These are phyloP conservation scores for Lunularia cruciata DNA, from an alignment of 225 moss, liverwort and hornwort species.

Conservation along the genomic window DNA sequence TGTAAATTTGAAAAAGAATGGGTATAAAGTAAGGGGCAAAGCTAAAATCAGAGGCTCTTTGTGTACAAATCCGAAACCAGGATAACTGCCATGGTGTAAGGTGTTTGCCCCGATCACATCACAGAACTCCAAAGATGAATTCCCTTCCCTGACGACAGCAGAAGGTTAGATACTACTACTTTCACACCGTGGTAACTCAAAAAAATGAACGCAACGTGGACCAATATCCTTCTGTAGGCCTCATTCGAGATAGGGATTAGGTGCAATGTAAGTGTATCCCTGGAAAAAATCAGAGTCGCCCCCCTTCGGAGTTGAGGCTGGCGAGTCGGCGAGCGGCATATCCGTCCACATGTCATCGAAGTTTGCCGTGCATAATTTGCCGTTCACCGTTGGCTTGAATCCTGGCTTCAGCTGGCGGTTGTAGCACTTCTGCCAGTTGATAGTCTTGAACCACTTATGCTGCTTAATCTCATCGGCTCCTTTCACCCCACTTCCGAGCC, in stretches of 20 bases:
- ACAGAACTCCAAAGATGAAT: constrained; percentile 11
- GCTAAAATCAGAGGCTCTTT: constrained; percentile 23
- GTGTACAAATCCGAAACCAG: constrained; percentile 36
- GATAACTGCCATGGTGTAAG: constrained; percentile 12
- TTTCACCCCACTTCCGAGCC: constrained; percentile 72
- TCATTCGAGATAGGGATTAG: constrained; percentile 48
- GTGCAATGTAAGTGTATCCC: constrained; percentile 87
- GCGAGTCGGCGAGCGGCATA: constrained; percentile 78
- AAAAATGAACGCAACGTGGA: constrained; percentile 1
- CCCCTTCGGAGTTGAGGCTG: constrained; percentile 87
- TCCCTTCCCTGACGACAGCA: background rate
- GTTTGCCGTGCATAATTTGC: constrained; percentile 88
- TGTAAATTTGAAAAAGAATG: background rate
- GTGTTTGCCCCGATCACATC: constrained; percentile 23
- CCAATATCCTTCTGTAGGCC: background rate
- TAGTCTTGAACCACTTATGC: constrained; percentile 90
- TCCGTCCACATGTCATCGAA: constrained; percentile 99
- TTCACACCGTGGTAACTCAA: background rate
- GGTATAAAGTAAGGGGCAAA: constrained; percentile 7
- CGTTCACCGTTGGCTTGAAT: constrained; percentile 82
- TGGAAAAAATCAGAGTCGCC: constrained; percentile 74
- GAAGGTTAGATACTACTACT: background rate
- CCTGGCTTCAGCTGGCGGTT: constrained; percentile 84
- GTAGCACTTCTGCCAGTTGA: constrained; percentile 89
- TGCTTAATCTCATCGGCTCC: constrained; percentile 80